These are phyloP conservation scores for Thinopyrum obtusiflorum DNA, from an alignment of 202 grass and related monocot species.

Conservation along the genomic window DNA sequence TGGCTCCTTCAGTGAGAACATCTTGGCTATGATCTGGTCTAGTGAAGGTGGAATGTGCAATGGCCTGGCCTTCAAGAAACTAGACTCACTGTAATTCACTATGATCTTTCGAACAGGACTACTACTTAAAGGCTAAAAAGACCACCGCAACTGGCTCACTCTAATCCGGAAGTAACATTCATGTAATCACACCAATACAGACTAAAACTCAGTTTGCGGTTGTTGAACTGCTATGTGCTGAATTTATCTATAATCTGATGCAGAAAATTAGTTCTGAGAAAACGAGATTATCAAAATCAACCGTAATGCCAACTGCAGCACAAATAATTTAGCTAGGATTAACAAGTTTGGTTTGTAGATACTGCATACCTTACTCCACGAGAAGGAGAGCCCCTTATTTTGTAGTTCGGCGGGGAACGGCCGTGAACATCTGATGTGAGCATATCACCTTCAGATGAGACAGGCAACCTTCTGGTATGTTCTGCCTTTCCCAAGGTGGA, in stretches of 20 bases:
- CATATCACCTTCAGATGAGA: conserved; percentile 49
- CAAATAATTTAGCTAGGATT: background rate
- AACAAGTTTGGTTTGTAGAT: conserved; percentile 4
- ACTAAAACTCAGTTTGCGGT: too few relatives aligned
- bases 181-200: too few relatives aligned
- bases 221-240: background rate
- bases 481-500: conserved; percentile 44
- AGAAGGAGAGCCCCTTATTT: conserved; percentile 61
- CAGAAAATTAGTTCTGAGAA: background rate
- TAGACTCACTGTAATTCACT: background rate
- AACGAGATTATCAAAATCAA: background rate
- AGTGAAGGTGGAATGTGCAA: background rate
- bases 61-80: background rate
- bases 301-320: background rate
- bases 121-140: too few relatives aligned
- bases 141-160: too few relatives aligned
- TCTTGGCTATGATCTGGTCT: background rate
- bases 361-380: conserved; percentile 66
- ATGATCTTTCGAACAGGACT: too few relatives aligned
- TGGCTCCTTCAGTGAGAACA: background rate
- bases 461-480: conserved; percentile 24
- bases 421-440: conserved; percentile 24
- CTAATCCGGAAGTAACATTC: too few relatives aligned
- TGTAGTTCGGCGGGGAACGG: conserved; percentile 43
- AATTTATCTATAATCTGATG: background rate